These are phyloP conservation scores for Beauveria australis DNA, from an alignment of 2,329 filamentous ascomycete species.

Conservation along the genomic window DNA sequence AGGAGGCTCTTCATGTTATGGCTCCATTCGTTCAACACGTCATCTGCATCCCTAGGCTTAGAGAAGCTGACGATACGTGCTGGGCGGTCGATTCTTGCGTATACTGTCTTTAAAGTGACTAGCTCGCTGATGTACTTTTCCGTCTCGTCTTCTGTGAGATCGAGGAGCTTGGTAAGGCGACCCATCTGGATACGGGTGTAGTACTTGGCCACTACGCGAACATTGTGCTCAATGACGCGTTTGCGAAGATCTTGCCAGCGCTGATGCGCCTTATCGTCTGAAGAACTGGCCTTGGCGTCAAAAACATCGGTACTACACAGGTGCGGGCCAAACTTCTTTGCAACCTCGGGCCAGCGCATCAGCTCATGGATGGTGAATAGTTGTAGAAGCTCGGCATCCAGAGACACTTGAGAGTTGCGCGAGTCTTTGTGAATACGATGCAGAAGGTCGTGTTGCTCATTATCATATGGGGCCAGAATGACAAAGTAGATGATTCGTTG, in stretches of 20 bases:
- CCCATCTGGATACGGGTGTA: constrained; percentile 95
- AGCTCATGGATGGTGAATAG: constrained; percentile 92
- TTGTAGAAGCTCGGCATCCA: constrained; percentile 81
- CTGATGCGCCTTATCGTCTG: constrained; percentile 72
- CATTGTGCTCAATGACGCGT: constrained; percentile 98
- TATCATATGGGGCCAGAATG: constrained; percentile 93
- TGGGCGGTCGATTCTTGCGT: constrained; percentile 92
- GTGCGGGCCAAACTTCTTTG: constrained; percentile 80
- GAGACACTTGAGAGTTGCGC: constrained; percentile 67
- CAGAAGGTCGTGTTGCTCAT: constrained; percentile 94
- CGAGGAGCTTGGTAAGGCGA: constrained; percentile 81
- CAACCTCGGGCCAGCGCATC: constrained; percentile 96
- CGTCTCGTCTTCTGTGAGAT: constrained; percentile 89
- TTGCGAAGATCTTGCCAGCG: constrained; percentile 94
- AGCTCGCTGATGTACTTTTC: constrained; percentile 98
- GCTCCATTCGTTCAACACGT: constrained; percentile 97
- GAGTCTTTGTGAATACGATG: constrained; percentile 84
- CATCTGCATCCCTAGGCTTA: constrained; percentile 88
- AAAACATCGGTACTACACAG: constrained; percentile 88
- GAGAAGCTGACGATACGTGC: constrained; percentile 90
- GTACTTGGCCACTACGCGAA: constrained; percentile 95
- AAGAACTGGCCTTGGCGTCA: constrained; percentile 54
- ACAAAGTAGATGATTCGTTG: constrained; percentile 97
- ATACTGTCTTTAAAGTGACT: constrained; percentile 95
- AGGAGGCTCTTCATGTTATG: constrained; percentile 93